Evolutionary conservation across 1,284 basidiomycete species (phyloP).

Genomic region (Marasmius fiardii): DNA sequence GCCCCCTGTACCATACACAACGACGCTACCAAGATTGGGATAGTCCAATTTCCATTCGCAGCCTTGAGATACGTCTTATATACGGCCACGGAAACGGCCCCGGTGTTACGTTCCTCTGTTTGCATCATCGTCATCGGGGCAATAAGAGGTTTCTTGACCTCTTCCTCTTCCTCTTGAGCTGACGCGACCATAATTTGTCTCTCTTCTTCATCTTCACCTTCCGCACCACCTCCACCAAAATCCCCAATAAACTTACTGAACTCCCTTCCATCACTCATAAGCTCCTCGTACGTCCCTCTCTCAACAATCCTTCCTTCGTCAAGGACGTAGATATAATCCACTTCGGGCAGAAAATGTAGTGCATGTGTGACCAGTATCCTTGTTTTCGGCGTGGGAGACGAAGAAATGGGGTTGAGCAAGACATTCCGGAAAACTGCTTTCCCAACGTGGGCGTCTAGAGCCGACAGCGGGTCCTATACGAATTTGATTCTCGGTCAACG

Average conservation of each 20-base stretch:
- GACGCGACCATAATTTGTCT: slow-evolving; percentile 13
- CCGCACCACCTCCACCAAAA: slow-evolving; percentile 38
- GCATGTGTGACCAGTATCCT: slow-evolving; percentile 84
- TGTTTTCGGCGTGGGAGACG: slow-evolving; percentile 56
- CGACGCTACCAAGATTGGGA: slow-evolving; percentile 52
- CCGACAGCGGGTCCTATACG: slow-evolving; percentile 65
- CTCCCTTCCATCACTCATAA: slow-evolving; percentile 62
- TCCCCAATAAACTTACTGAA: slow-evolving; percentile 73
- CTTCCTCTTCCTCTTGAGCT: slow-evolving; percentile 25
- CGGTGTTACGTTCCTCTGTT: slow-evolving; percentile 58
- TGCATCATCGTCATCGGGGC: slow-evolving; percentile 57
- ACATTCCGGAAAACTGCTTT: slow-evolving; percentile 86
- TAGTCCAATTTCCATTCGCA: slow-evolving; percentile 48
- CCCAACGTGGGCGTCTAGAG: slow-evolving; percentile 86
- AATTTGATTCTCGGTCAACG: background rate
- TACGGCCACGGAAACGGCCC: slow-evolving; percentile 47
- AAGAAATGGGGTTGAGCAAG: slow-evolving; percentile 46
- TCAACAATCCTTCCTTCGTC: slow-evolving; percentile 75
- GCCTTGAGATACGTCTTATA: slow-evolving; percentile 54
- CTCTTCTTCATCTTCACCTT: slow-evolving; percentile 20
- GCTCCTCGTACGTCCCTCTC: slow-evolving; percentile 69
- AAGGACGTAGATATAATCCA: slow-evolving; percentile 72
- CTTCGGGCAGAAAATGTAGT: slow-evolving; percentile 76
- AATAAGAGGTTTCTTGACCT: slow-evolving; percentile 35
- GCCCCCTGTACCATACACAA: slow-evolving; percentile 57